phyloP scores from a whole-genome alignment of 306 rosid genomes.

The Castanea sativa region DNA sequence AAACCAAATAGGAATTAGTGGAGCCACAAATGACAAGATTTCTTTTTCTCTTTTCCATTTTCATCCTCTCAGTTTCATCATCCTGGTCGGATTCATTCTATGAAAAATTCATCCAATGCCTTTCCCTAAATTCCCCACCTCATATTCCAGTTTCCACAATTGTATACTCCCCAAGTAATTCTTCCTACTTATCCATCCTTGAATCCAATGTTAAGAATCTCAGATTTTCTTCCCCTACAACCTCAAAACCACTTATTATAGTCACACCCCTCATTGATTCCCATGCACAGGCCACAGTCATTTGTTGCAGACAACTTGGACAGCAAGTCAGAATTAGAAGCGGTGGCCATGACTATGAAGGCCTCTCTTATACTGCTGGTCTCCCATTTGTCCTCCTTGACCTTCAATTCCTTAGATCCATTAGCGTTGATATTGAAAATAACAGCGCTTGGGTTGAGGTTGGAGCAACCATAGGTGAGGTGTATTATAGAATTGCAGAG shows the following conservation, averaged over 20 bases:
- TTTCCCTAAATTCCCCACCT: not conserved
- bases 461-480: not conserved
- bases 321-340: not conserved
- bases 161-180: not conserved
- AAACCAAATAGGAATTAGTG: too few species aligned
- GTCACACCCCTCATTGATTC: not conserved
- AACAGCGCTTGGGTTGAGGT: constrained; percentile 15
- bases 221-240: not conserved
- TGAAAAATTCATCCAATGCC: not conserved
- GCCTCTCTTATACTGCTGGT: constrained; percentile 21
- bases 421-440: constrained; percentile 2
- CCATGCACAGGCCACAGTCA: not conserved
- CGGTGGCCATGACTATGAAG: constrained; percentile 16
- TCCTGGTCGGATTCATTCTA: not conserved
- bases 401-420: constrained; percentile 12
- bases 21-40: too few species aligned
- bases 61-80: not conserved
- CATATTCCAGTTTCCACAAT: not conserved
- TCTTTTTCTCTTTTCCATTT: not conserved
- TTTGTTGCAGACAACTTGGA: not conserved
- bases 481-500: not conserved
- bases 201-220: not conserved
- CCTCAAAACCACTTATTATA: not conserved
- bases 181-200: not conserved
- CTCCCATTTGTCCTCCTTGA: constrained; percentile 23